Evolutionary conservation across 208 protist genomes (phyloP).

Genomic region (Leishmania gerbilli): DNA sequence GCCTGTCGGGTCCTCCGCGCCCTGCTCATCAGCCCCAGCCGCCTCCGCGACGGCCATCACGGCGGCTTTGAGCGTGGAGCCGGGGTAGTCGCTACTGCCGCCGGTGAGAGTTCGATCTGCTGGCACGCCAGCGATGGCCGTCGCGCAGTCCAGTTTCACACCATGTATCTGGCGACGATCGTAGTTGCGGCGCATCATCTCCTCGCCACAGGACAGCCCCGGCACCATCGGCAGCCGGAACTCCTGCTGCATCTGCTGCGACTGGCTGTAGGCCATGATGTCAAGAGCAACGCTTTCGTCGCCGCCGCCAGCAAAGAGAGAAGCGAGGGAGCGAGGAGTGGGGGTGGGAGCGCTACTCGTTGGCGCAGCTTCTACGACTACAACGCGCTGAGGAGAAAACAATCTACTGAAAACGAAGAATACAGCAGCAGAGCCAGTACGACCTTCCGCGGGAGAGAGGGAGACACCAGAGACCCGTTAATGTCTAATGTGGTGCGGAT

Average conservation of each 20-base stretch:
- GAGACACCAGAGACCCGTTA: neutral
- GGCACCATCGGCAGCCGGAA: slow-evolving; percentile 92
- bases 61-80: slow-evolving; percentile 30
- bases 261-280: slow-evolving; percentile 70
- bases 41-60: slow-evolving; percentile 11
- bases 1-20: slow-evolving; percentile 55
- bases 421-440: neutral
- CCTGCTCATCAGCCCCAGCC: neutral
- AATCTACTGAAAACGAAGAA: neutral
- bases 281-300: neutral
- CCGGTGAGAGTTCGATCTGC: slow-evolving; percentile 49
- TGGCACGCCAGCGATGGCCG: slow-evolving; percentile 53
- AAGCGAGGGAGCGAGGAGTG: neutral
- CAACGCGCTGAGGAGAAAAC: neutral
- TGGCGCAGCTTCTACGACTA: neutral
- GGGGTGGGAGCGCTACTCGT: neutral
- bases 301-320: neutral
- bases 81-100: neutral
- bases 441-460: neutral
- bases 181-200: slow-evolving; percentile 92
- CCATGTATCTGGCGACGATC: slow-evolving; percentile 76
- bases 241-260: slow-evolving; percentile 86
- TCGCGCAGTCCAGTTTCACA: slow-evolving; percentile 39
- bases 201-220: slow-evolving; percentile 84
- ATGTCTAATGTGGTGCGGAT: neutral